Evolutionary conservation across 495 filamentous ascomycete genomes (phyloP).

Genomic region (Aspergillus kassunensis): DNA sequence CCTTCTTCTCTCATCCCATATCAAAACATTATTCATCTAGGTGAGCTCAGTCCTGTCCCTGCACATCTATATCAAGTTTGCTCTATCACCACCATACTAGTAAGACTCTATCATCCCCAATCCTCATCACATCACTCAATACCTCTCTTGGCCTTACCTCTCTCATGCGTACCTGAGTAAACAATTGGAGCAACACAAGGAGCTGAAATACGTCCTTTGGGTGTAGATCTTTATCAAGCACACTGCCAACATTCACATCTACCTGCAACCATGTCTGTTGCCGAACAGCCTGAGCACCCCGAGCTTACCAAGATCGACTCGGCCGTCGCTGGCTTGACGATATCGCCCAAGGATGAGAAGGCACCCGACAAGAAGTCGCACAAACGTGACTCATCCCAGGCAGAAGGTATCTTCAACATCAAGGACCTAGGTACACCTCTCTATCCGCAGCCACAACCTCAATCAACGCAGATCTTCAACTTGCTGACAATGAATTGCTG

Average conservation of each 20-base stretch:
- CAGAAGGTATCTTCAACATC: conserved; percentile 72
- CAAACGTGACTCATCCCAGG: conserved; percentile 63
- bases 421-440: conserved; percentile 71
- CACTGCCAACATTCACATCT: neutral
- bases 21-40: conserved; percentile 12
- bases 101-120: neutral
- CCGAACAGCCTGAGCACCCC: conserved; percentile 41
- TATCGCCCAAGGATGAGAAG: conserved; percentile 61
- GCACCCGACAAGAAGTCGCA: conserved; percentile 49
- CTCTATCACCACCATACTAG: neutral
- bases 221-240: neutral
- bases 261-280: conserved; percentile 51
- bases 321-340: conserved; percentile 72
- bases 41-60: conserved; percentile 18
- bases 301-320: conserved; percentile 83
- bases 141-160: neutral
- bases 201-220: neutral
- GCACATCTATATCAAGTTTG: conserved; percentile 15
- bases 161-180: neutral
- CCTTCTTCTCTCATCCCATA: conserved; percentile 23
- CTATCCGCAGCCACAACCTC: conserved; percentile 1
- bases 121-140: neutral
- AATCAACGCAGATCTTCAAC: neutral
- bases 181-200: neutral
- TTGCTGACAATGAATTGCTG: neutral